phyloP scores from a whole-genome alignment of 2,329 filamentous ascomycete species.

The Clarireedia monteithiana region DNA sequence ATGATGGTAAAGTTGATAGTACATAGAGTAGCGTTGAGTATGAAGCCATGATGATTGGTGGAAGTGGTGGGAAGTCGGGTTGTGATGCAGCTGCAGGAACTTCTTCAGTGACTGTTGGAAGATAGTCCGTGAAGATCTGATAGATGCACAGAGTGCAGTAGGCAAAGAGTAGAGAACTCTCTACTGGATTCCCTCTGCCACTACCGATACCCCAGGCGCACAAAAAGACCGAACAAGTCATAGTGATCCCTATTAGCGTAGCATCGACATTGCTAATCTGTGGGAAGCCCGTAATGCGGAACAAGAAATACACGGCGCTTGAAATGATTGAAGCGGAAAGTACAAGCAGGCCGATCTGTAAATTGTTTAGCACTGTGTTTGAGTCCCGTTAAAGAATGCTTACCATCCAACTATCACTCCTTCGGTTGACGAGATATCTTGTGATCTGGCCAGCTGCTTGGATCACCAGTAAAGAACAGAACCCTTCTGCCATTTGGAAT shows the following conservation, averaged over 20 bases:
- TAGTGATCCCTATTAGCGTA: conserved; percentile 82
- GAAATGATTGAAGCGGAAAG: conserved; percentile 87
- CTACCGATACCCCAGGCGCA: conserved; percentile 92
- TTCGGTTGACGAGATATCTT: conserved; percentile 85
- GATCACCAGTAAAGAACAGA: conserved; percentile 92
- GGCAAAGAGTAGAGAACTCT: conserved; percentile 90
- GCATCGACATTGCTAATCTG: conserved; percentile 90
- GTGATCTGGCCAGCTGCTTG: conserved; percentile 93
- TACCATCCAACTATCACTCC: conserved; percentile 96
- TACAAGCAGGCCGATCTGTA: conserved; percentile 77
- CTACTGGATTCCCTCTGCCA: conserved; percentile 87
- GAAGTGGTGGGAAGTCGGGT: conserved; percentile 91
- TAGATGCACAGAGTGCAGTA: conserved; percentile 98
- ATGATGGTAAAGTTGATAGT: conserved; percentile 73
- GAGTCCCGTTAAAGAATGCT: conserved; percentile 29
- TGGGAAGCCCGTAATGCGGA: conserved; percentile 89
- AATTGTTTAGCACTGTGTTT: conserved; percentile 11
- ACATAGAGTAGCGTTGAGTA: conserved; percentile 87
- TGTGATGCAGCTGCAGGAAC: conserved; percentile 49
- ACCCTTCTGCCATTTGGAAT: conserved; percentile 92
- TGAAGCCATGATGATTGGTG: conserved; percentile 96
- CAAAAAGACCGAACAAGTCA: conserved; percentile 87
- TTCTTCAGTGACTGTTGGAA: conserved; percentile 58
- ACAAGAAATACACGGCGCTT: conserved; percentile 91
- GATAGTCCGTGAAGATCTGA: conserved; percentile 98